Evolutionary conservation across 2,329 filamentous ascomycete species (phyloP), one percentile per base, ranked within the genome.

Genomic region (Penicillium sumatraense): DNA sequence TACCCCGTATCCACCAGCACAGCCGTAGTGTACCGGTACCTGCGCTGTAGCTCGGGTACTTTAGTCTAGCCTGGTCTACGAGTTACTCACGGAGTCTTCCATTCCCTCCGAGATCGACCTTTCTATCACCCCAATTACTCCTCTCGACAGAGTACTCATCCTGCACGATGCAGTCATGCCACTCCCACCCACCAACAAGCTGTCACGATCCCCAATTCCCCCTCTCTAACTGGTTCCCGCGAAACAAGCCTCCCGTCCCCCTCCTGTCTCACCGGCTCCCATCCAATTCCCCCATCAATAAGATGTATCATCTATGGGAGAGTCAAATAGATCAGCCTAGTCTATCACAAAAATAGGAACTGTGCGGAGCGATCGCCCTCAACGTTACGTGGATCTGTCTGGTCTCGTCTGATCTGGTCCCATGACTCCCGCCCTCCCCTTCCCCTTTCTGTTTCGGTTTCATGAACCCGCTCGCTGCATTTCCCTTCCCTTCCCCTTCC

Each of bases 1-100:
- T 59, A 59, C 60, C 60, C 61, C 50, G 61, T 62, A 61, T 44
- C 61, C 61, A 54, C 54, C 58, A 62, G 56, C 29, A 62, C 57
- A 54, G 10, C n/a, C n/a, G n/a, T 16, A 4, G 16, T 11, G 23
- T 27, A 44, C 23, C 23, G 40, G 23, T 44, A 44, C 40, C 38
- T 38, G n/a, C 44, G n/a, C 31, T 18, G 42, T 23, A 23, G n/a
- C n/a, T n/a, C n/a, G n/a, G n/a, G n/a, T 29, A 29, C 26, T 11
- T 29, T 29, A 29, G 26, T 29, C 11, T 9, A 4, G 4, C 5
- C 31, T 21, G 18, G 10, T 21, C 36, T 40, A 11, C 16, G 36
- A 21, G 23, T 20, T 23, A 3, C 6, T 11, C 8, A 16, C 40
- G 42, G 42, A 46, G 42, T 46, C 42, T 31, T 29, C 21, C 42